Conservation (phyloP, 2,329 filamentous ascomycete genomes). For the Colletotrichum aenigma region DNA sequence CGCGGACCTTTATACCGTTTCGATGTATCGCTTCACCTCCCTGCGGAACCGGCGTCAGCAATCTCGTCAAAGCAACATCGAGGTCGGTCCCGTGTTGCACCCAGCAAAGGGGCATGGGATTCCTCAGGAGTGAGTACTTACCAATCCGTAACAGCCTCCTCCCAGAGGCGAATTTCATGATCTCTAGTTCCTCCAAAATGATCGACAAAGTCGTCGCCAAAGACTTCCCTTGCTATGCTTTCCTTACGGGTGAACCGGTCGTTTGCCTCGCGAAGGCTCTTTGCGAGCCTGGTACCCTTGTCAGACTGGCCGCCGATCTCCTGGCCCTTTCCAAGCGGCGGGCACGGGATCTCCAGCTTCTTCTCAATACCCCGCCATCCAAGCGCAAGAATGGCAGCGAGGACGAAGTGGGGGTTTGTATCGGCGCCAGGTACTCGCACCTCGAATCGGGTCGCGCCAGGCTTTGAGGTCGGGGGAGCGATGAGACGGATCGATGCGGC, state of each 20-base stretch:
- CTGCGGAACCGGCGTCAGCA: conserved; percentile 38
- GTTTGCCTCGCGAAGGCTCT: conserved; percentile 84
- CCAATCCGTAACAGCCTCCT: conserved; percentile 97
- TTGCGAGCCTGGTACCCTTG: conserved; percentile 78
- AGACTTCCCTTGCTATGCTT: conserved; percentile 90
- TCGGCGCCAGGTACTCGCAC: conserved; percentile 94
- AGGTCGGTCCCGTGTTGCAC: neutral
- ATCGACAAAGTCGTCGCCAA: conserved; percentile 95
- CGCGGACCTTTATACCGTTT: conserved; percentile 61
- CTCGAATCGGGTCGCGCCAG: conserved; percentile 89
- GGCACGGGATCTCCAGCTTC: conserved; percentile 81
- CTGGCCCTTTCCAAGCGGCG: conserved; percentile 84
- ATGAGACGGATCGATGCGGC: conserved; percentile 91
- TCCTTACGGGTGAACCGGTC: conserved; percentile 75
- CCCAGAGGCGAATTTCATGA: conserved; percentile 89
- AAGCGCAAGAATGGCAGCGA: conserved; percentile 84
- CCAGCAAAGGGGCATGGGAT: neutral
- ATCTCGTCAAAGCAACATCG: neutral
- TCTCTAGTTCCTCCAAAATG: conserved; percentile 92
- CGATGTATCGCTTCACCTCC: conserved; percentile 80
- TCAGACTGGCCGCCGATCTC: conserved; percentile 77
- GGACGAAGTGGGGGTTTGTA: conserved; percentile 85
- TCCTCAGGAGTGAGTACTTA: conserved; percentile 49
- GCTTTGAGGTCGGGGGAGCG: conserved; percentile 81
- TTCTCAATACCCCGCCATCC: conserved; percentile 93